Evolutionary conservation across 805 yeast genomes (phyloP).

Genomic region (Cyberlindnera nakhonratchasimensis): DNA sequence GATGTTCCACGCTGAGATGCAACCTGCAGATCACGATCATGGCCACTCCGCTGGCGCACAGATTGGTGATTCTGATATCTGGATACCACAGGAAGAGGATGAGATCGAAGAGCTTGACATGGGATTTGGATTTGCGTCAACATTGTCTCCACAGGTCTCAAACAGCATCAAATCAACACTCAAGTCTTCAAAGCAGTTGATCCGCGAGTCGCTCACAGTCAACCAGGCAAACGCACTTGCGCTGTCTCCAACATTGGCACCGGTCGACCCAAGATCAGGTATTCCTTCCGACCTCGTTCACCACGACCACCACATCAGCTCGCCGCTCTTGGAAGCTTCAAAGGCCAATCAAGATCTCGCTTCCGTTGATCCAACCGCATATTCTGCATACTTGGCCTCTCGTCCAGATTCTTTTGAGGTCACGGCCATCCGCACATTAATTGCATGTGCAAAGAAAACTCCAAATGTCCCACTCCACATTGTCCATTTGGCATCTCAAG

Average conservation of each 20-base stretch:
- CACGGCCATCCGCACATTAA: conserved; percentile 73
- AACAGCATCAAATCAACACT: conserved; percentile 1
- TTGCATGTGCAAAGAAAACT: conserved; percentile 52
- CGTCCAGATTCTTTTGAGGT: conserved; percentile 88
- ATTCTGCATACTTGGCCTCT: conserved; percentile 45
- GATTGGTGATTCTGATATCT: conserved; percentile 6
- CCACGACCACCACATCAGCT: conserved; percentile 26
- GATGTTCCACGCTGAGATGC: conserved; percentile 95
- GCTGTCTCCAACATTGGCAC: conserved; percentile 50
- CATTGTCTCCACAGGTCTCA: conserved; percentile 10
- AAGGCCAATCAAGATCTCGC: conserved; percentile 38
- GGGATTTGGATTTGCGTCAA: conserved; percentile 13
- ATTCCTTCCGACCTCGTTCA: conserved; percentile 32
- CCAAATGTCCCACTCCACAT: conserved; percentile 76
- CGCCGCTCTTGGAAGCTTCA: conserved; percentile 44
- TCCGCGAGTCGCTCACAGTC: conserved; percentile 35
- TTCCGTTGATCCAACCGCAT: conserved; percentile 27
- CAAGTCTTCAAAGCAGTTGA: conserved; percentile 10
- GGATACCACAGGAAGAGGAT: conserved; percentile 15
- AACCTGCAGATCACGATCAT: conserved; percentile 37
- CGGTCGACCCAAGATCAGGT: conserved; percentile 59
- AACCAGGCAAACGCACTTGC: conserved; percentile 53
- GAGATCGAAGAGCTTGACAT: conserved; percentile 26
- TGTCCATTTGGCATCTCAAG: conserved; percentile 84
- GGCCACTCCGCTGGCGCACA: conserved; percentile 24